phyloP scores from a whole-genome alignment of 2,329 filamentous ascomycete genomes.

The Colletotrichum sp. region DNA sequence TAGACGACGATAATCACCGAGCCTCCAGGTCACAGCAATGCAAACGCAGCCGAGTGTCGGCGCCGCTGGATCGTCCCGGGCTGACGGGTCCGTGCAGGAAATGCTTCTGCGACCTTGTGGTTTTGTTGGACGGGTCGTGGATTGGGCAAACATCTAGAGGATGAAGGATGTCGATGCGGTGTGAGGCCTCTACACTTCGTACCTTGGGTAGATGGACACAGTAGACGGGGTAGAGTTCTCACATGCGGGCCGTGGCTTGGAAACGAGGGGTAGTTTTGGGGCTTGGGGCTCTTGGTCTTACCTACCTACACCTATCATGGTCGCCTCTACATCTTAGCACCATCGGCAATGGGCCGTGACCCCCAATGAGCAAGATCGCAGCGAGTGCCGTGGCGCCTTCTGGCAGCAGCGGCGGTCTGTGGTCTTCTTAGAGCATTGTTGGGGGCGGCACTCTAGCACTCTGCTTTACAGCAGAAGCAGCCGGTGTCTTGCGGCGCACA shows the following conservation, averaged over 20 bases:
- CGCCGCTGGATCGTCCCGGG: background rate
- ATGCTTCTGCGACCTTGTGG: background rate
- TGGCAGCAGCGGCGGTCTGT: conserved; percentile 18
- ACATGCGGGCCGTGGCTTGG: background rate
- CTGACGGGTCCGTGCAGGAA: conserved; percentile 2
- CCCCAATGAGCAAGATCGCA: background rate
- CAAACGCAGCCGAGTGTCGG: background rate
- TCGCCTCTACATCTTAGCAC: background rate
- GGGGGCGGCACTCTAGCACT: background rate
- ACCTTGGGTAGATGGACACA: background rate
- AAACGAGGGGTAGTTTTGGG: background rate
- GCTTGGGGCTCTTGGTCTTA: background rate
- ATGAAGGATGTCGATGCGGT: background rate
- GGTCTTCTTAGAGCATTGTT: conserved; percentile 6
- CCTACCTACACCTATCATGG: background rate
- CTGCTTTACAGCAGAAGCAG: background rate
- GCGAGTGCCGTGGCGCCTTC: background rate
- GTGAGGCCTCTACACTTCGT: background rate
- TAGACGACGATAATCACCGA: conserved; percentile 6
- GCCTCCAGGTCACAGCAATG: background rate
- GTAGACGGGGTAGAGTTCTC: background rate
- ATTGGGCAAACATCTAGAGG: background rate
- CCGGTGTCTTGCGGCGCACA: background rate
- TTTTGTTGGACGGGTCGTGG: background rate
- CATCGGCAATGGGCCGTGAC: background rate